Base-by-base conservation (phyloP, 2,329 filamentous ascomycete species). In the Aschersonia sp. region DNA sequence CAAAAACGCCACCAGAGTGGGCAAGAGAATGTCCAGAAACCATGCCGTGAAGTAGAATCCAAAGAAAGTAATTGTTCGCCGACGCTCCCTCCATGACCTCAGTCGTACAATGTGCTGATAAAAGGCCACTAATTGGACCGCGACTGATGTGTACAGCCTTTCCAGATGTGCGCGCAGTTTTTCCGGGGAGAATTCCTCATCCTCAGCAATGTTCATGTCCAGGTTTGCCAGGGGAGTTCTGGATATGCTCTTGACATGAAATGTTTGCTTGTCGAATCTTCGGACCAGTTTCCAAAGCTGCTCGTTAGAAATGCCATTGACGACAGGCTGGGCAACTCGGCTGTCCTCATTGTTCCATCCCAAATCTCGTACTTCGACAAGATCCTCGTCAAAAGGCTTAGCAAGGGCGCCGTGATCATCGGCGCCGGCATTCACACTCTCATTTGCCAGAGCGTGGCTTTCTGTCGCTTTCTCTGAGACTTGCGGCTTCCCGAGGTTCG, bases 141-240 rank as follows among this genome's bases (percentile, higher is more conserved):
- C 68, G 0, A 94, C 77, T 0, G 83, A 86, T 73, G 87, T 88
- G 60, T 94, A 94, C 9, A 92, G 67, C 11, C 87, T 73, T 63
- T 94, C 87, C 4, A 92, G 60, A 47, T 84, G 87, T 2, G 81
- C 77, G 9, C 87, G 74, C 43, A 94, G 68, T 65, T 92, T 92
- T 57, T 92, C 86, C 0, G 87, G 86, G 0, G 83, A 86, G 60
- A 92, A 92, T 49, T 89, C 83, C 54, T 92, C 86, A 47, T 90
- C 81, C 40, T 88, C 82, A 5, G 85, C 81, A 48, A 87, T 82
- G 54, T 88, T 87, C 49, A 94, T 72, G 60, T 94, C 87, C 39
- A 94, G 67, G 11, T 79, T 77, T 5, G 83, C 84, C 1, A 83
- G 73, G 1, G 64, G 64, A 0, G 57, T 49, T 39, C 64, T 56